phyloP scores from a whole-genome alignment of 2,329 filamentous ascomycete genomes.

The Pyricularia sp. region DNA sequence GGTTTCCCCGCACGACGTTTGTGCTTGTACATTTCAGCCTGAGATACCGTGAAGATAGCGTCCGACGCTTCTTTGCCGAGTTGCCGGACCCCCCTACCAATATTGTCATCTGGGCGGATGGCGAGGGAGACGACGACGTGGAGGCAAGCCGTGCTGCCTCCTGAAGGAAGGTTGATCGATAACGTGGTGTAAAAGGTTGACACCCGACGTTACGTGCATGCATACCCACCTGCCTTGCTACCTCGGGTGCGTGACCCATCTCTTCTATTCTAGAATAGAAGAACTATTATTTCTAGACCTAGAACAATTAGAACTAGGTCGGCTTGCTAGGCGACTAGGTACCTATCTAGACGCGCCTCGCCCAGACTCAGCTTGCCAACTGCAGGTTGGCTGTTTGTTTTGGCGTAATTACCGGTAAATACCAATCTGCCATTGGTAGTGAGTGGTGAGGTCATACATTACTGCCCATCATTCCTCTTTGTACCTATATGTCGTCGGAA shows the following conservation, averaged over 20 bases:
- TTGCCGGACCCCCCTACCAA: slow-evolving; percentile 28
- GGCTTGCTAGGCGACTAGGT: background rate
- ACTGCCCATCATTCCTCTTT: background rate
- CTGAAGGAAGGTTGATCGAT: background rate
- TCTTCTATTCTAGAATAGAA: background rate
- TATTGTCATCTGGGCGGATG: slow-evolving; percentile 38
- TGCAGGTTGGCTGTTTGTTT: background rate
- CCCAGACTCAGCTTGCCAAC: background rate
- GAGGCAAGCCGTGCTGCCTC: background rate
- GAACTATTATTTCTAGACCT: background rate
- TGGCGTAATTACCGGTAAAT: background rate
- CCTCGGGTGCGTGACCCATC: background rate
- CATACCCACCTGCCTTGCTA: background rate
- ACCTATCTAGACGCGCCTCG: background rate
- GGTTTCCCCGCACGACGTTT: slow-evolving; percentile 32
- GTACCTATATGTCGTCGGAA: background rate
- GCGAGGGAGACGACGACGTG: slow-evolving; percentile 7
- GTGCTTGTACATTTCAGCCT: slow-evolving; percentile 38
- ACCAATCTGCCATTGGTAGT: background rate
- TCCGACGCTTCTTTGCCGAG: slow-evolving; percentile 30
- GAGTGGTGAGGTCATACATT: slow-evolving; percentile 3
- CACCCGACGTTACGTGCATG: background rate
- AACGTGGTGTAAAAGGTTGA: background rate
- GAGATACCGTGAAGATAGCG: slow-evolving; percentile 30
- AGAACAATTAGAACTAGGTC: background rate